Evolutionary conservation across 2,329 filamentous ascomycete species (phyloP), one percentile per base, ranked within the genome.

Genomic region (Cordyceps fumosorosea): DNA sequence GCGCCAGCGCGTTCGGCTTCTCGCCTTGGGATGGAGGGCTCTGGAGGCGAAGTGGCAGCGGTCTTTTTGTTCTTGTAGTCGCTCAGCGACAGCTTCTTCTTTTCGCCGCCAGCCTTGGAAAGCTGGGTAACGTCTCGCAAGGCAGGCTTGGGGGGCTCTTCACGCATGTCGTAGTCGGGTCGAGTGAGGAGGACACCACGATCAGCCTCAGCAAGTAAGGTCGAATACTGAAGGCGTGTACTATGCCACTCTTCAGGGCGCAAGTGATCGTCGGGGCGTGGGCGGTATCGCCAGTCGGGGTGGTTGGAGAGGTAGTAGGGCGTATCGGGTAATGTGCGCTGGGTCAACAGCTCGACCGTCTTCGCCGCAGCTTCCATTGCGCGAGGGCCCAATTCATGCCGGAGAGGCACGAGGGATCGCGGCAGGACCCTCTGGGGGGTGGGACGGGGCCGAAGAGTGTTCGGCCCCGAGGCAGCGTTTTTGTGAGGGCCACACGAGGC

Each of bases 291-390:
- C 70, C 75, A 75, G 66, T 80, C 77, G 56, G 79, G 70, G 42
- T 76, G 78, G 65, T 80, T 73, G 44, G 81, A 80, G 42, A 86
- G 77, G 66, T 82, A 80, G 69, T 85, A 80, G 65, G 81, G 79
- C 69, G 76, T 76, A 63, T 77, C 74, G 65, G 82, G 82, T 65
- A 84, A 73, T 65, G 81, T 77, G 69, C 75, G 75, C 75, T 82
- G 77, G 69, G 78, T 77, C 71, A 84, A 75, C 72, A 74, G 77
- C 73, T 82, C 74, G 74, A 83, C 78, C 75, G 77, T 80, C 76
- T 83, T 82, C 72, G 78, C 80, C 77, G 81, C 80, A 78, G 77
- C 80, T 78, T 84, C 82, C 82, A 85, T 85, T 74, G 75, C 80
- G 77, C 72, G 69, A 69, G 69, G 72, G 70, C 64, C 57, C 59